Conservation (phyloP, 192 early-diverging fungal genomes). For the Helicostylum pulchrum region DNA sequence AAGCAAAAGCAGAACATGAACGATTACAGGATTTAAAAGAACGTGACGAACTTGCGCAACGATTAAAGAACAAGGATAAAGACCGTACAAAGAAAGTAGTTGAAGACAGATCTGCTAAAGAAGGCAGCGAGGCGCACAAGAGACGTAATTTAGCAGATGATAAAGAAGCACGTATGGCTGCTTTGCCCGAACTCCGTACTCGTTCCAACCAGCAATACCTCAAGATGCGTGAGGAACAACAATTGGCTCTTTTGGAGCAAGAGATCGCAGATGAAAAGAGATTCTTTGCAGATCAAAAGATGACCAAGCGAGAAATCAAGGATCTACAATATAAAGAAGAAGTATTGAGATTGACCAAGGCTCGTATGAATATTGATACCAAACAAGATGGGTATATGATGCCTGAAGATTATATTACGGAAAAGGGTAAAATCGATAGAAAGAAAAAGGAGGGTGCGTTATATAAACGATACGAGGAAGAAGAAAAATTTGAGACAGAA, state of each 20-base stretch:
- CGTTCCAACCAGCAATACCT: constrained; percentile 90
- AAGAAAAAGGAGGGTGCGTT: constrained; percentile 88
- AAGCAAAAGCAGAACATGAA: constrained; percentile 47
- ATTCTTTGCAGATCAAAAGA: constrained; percentile 68
- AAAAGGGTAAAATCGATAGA: constrained; percentile 96
- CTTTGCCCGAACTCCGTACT: constrained; percentile 77
- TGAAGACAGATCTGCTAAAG: constrained; percentile 68
- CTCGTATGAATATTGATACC: constrained; percentile 74
- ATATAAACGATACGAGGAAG: constrained; percentile 88
- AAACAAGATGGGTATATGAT: constrained; percentile 82
- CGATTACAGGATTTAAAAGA: constrained; percentile 74
- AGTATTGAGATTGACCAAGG: constrained; percentile 79
- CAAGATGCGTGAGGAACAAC: constrained; percentile 79
- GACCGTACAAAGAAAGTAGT: constrained; percentile 75
- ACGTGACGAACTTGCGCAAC: constrained; percentile 85
- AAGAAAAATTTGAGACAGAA: constrained; percentile 73
- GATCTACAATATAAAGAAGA: constrained; percentile 85
- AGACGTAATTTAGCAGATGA: constrained; percentile 85
- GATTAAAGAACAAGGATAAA: constrained; percentile 79
- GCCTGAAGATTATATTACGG: constrained; percentile 95
- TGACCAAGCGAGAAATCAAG: constrained; percentile 72
- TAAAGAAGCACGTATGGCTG: constrained; percentile 60
- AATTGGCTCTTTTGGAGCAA: constrained; percentile 70
- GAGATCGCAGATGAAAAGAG: constrained; percentile 86
- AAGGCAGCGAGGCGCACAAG: constrained; percentile 58